Evolutionary conservation across 2,329 filamentous ascomycete genomes (phyloP).

Genomic region (Sporothrix mexicana): DNA sequence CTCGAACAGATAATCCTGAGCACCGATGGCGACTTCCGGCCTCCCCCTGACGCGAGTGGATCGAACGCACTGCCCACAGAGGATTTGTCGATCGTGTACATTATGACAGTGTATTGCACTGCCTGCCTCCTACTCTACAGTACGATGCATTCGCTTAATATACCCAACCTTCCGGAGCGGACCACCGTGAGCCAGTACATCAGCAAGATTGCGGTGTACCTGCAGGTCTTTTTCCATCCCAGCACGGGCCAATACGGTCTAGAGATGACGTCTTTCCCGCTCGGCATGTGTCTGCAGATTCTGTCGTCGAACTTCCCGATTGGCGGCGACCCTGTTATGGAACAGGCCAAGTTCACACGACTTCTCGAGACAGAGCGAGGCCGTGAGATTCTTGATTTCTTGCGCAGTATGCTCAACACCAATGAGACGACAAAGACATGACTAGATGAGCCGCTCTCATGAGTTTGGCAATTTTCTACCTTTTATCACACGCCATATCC

Average conservation of each 20-base stretch:
- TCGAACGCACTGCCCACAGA: constrained; percentile 33
- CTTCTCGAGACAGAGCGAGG: constrained; percentile 36
- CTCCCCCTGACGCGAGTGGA: constrained; percentile 7
- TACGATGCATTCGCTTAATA: constrained; percentile 33
- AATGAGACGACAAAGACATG: constrained; percentile 25
- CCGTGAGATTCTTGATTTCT: constrained; percentile 36
- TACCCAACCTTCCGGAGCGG: constrained; percentile 33
- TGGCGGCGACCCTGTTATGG: constrained; percentile 17
- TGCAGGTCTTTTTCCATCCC: constrained; percentile 38
- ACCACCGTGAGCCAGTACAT: constrained; percentile 33
- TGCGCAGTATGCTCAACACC: constrained; percentile 35
- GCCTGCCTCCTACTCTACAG: constrained; percentile 38
- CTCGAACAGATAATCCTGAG: constrained; percentile 11
- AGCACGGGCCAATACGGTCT: constrained; percentile 37
- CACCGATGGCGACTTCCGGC: not conserved
- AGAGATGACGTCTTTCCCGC: constrained; percentile 37
- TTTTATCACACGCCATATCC: not conserved
- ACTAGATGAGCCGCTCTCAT: not conserved
- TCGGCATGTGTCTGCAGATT: constrained; percentile 36
- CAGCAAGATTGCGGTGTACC: constrained; percentile 33
- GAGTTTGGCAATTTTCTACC: not conserved
- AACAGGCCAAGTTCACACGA: constrained; percentile 33
- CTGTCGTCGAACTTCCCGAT: constrained; percentile 22
- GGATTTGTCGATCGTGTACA: constrained; percentile 37
- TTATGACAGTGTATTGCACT: constrained; percentile 37